Base-by-base conservation (phyloP, 768 basidiomycete species). In the Phylloporus sp. region DNA sequence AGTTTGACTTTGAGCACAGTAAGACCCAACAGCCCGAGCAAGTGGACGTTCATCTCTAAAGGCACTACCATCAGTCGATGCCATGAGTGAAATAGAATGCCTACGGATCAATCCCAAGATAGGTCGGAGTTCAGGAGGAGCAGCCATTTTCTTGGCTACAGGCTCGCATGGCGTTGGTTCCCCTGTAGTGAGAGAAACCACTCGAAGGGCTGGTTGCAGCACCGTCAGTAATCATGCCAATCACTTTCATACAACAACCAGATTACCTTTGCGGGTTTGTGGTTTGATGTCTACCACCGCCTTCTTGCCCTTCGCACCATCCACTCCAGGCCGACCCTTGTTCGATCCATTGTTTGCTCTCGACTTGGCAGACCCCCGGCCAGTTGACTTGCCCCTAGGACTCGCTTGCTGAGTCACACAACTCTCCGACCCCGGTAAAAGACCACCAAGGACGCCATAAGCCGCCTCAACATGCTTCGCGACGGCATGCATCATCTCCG, bases 21-120 rank as follows among this genome's bases (percentile, higher is more conserved):
- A 16, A 88, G 76, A 0, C 84, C 86, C 4, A 93, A 69, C 9
- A 92, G 58, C 2, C 89, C 87, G 16, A 91, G 76, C 38, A 95
- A 70, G 41, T 81, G 75, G 0, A 80, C 67, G 18, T 75, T 71
- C 56, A 83, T 75, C 52, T 81, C 85, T 88, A 56, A 13, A 18
- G 12, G 15, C 0, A 27, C 8, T 5, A 0, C 22, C 20, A 16
- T 57, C 47, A 57, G 34, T 20, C 24, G 11, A 24, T 13, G 42
- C 23, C 23, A n/a, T n/a, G n/a, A n/a, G n/a, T 18, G 36, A 38
- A 49, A 11, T 18, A 3, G 18, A 67, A 32, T 5, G 6, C 84
- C 40, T 59, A 88, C 86, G 78, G 24, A 86, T 73, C 12, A 85
- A 72, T 24, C 67, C 70, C 4, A 81, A 44, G 26, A 86, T 43